Conservation (phyloP, 192 early-diverging fungal genomes). For the Coemansia sp. region DNA sequence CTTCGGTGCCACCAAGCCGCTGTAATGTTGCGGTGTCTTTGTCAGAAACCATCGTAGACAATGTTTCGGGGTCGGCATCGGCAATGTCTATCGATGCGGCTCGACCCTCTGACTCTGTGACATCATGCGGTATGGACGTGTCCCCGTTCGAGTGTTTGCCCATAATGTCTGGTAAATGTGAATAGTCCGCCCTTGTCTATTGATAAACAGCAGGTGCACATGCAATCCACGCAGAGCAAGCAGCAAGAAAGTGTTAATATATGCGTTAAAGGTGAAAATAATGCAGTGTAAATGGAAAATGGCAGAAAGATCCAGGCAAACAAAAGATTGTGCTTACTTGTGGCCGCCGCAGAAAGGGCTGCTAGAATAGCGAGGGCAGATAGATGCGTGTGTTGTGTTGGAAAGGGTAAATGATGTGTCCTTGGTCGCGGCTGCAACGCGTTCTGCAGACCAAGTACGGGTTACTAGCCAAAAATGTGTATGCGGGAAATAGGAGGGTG, state of each 20-base stretch:
- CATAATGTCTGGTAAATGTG: background rate
- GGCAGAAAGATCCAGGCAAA: background rate
- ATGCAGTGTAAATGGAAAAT: background rate
- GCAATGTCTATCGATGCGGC: slow-evolving; percentile 2
- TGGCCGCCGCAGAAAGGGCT: background rate
- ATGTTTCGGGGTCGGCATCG: slow-evolving; percentile 14
- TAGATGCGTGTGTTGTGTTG: background rate
- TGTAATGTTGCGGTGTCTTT: slow-evolving; percentile 35
- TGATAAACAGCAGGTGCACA: background rate
- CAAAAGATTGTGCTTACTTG: background rate
- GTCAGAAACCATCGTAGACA: slow-evolving; percentile 44
- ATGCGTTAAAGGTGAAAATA: background rate
- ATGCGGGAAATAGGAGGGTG: background rate
- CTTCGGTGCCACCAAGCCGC: slow-evolving; percentile 37
- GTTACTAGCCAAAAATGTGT: background rate
- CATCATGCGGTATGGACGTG: background rate
- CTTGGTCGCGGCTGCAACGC: background rate
- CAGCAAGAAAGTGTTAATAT: background rate
- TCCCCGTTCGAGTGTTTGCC: background rate
- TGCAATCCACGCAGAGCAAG: background rate
- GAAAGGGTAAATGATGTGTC: background rate
- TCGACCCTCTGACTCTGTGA: background rate
- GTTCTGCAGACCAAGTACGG: background rate
- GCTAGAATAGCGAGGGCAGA: background rate
- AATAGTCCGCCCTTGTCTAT: background rate